These are phyloP conservation scores for Suillus placidus DNA, from an alignment of 768 basidiomycete genomes.

Conservation along the genomic window DNA sequence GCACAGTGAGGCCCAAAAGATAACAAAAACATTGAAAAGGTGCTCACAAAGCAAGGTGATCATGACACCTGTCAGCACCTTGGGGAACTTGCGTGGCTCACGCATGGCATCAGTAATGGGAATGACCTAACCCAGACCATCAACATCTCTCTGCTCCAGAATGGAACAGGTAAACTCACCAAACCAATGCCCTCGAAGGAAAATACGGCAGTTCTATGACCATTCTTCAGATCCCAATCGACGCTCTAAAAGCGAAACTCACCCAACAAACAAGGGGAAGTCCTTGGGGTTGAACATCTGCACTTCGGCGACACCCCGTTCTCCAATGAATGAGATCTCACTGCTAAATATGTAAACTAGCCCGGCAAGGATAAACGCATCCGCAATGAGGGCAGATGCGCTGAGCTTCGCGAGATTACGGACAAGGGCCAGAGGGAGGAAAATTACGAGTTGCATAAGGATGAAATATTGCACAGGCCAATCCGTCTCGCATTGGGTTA, in stretches of 20 bases:
- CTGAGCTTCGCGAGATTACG: constrained; percentile 95
- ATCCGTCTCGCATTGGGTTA: constrained; percentile 71
- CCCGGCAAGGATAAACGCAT: constrained; percentile 92
- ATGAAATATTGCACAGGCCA: constrained; percentile 82
- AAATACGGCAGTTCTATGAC: constrained; percentile 87
- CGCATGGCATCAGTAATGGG: constrained; percentile 98
- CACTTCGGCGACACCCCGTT: constrained; percentile 75
- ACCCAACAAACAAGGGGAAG: constrained; percentile 93
- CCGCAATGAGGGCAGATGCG: constrained; percentile 88
- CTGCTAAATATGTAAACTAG: constrained; percentile 85
- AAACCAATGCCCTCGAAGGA: constrained; percentile 98
- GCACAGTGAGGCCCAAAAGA: constrained; percentile 10
- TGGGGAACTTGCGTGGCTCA: constrained; percentile 92
- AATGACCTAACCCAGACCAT: constrained; percentile 58
- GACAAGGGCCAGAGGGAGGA: constrained; percentile 87
- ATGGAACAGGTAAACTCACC: constrained; percentile 43
- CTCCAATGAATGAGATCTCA: constrained; percentile 70
- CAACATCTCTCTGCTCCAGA: constrained; percentile 7
- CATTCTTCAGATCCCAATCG: constrained; percentile 3
- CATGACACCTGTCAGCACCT: constrained; percentile 89
- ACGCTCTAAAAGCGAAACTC: constrained; percentile 27
- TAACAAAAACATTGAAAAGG: constrained; percentile 6
- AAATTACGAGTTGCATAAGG: constrained; percentile 77
- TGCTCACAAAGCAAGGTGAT: constrained; percentile 68
- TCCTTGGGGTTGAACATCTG: constrained; percentile 86